Evolutionary conservation across 2,329 filamentous ascomycete species (phyloP).

Genomic region (Periconia macrospinosa): DNA sequence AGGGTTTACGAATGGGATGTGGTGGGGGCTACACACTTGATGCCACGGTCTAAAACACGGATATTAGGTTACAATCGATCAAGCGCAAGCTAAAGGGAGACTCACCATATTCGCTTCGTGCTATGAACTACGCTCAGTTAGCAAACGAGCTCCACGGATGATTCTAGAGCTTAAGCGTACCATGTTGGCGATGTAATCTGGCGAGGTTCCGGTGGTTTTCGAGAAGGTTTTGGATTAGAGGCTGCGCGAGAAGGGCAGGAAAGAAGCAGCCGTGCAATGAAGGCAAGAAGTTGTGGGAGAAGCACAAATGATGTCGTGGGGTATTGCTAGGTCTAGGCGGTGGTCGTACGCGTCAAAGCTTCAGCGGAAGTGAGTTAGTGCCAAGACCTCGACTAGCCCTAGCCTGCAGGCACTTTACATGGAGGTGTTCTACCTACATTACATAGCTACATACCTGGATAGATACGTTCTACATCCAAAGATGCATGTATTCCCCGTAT

Average conservation of each 20-base stretch:
- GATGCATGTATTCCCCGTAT: too few species aligned
- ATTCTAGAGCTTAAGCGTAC: constrained; percentile 23
- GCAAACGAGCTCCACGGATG: constrained; percentile 34
- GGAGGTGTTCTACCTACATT: too few species aligned
- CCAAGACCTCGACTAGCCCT: not conserved
- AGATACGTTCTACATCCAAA: too few species aligned
- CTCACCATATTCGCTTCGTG: constrained; percentile 99
- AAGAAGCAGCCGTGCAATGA: not conserved
- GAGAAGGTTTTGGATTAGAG: not conserved
- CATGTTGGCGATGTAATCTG: constrained; percentile 27
- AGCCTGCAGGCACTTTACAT: not conserved
- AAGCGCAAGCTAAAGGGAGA: constrained; percentile 12
- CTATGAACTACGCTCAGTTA: constrained; percentile 74
- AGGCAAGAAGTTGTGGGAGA: not conserved
- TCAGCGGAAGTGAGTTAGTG: not conserved
- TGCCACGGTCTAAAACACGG: constrained; percentile 77
- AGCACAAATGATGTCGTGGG: not conserved
- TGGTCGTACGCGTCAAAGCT: not conserved
- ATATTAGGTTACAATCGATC: constrained; percentile 17
- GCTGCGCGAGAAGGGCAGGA: not conserved
- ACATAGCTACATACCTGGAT: too few species aligned
- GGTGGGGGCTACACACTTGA: constrained; percentile 70
- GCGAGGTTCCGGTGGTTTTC: not conserved
- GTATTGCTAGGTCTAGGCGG: not conserved
- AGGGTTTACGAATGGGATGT: constrained; percentile 8